Evolutionary conservation across 805 yeast genomes (phyloP).

Genomic region (Candida krabiensis): DNA sequence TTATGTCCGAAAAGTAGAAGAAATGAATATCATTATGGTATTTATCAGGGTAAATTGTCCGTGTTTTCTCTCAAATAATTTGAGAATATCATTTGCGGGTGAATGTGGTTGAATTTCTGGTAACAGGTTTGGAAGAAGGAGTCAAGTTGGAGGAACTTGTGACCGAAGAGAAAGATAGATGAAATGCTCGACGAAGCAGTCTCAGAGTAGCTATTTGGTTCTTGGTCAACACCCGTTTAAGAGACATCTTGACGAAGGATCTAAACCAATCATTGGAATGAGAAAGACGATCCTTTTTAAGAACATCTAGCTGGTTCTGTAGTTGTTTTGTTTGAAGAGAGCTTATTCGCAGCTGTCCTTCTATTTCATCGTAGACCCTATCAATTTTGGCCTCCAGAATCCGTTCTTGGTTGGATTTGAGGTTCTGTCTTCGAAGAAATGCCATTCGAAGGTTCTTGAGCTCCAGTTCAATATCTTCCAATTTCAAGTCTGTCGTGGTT

Average conservation of each 20-base stretch:
- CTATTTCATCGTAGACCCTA: constrained; percentile 9
- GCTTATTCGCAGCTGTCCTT: constrained; percentile 5
- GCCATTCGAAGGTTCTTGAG: constrained; percentile 9
- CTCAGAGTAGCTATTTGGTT: not conserved
- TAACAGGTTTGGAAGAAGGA: no score
- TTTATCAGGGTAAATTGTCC: no score
- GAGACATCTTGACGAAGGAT: not conserved
- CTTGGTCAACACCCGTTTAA: not conserved
- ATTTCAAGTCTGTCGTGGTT: constrained; percentile 4
- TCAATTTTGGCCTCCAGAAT: constrained; percentile 9
- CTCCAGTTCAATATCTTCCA: constrained; percentile 14
- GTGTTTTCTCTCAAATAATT: no score
- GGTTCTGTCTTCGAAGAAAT: constrained; percentile 10
- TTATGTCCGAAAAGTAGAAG: no score
- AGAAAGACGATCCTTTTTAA: not conserved
- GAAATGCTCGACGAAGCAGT: no score
- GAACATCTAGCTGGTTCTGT: not conserved
- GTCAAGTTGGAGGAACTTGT: no score
- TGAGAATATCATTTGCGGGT: no score
- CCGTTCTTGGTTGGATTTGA: constrained; percentile 8
- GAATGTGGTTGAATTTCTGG: no score
- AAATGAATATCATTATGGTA: no score
- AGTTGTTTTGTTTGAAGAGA: constrained; percentile 1
- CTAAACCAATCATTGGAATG: not conserved
- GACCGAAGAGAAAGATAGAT: no score